Percentiles rank a stretch among this genome's conserved stretches.
Conservation (phyloP, 2,329 filamentous ascomycete genomes). For the Talaromyces marneffei region DNA sequence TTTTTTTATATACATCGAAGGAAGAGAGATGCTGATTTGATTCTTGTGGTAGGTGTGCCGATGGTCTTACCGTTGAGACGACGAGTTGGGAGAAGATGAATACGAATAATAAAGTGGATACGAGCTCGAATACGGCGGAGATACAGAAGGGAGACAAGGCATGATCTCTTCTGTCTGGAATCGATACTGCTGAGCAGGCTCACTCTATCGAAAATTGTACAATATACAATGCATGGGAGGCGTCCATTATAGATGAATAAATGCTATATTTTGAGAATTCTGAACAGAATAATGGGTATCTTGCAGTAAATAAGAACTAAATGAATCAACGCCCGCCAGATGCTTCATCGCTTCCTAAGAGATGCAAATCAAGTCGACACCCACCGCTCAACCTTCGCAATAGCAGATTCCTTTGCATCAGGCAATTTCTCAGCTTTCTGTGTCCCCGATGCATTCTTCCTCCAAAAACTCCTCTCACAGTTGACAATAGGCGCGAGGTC, state of each 20-base stretch:
- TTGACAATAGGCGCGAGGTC: constrained; percentile 52
- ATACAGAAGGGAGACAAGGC: background rate
- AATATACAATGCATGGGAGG: constrained; percentile 17
- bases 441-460: constrained; percentile 38
- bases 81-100: constrained; percentile 50
- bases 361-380: constrained; percentile 4
- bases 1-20: background rate
- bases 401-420: constrained; percentile 20
- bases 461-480: constrained; percentile 55
- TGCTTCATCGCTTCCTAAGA: background rate
- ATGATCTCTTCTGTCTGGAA: background rate
- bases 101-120: background rate
- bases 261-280: background rate
- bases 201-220: background rate
- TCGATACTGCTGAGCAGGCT: background rate
- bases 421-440: constrained; percentile 29
- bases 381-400: constrained; percentile 19
- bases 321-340: constrained; percentile 7
- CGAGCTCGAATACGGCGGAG: background rate
- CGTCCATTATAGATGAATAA: background rate
- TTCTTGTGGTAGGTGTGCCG: constrained; percentile 37
- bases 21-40: constrained; percentile 1
- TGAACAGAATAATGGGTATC: constrained; percentile 11
- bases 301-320: constrained; percentile 5
- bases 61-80: constrained; percentile 56